Base-by-base conservation (phyloP, 176 grass and related monocot genomes). In the Raddia guianensis region DNA sequence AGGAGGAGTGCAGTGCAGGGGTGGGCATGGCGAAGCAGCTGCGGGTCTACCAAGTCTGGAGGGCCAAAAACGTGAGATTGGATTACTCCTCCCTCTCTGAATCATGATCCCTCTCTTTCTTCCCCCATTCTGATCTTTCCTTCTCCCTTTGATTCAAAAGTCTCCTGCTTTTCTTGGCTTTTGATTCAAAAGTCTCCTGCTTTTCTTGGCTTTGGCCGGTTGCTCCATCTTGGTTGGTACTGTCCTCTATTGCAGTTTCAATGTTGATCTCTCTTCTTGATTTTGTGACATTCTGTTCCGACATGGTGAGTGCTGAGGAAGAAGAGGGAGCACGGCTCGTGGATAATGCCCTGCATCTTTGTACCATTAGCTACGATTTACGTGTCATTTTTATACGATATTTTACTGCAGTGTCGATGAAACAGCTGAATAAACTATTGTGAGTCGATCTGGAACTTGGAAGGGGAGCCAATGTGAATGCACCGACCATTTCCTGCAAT, bases 41-140 rank as follows among this genome's bases (percentile, higher is more conserved):
- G 18, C 65, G 88, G 72, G 88, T 93, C 8, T 90, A 91, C 82
- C 86, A 95, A 87, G 84, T 52, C 84, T 98, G 90, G 96, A 95
- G 60, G 81, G 92, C 84, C 58, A 91, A 86, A 32, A 98, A 93
- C 91, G 94, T 85, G 79, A 52, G 81, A 62, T 80, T 49, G 0
- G 12, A 55, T 71, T 73, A 54, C 54, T 57, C 33, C 53, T 59
- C 8, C n/a, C n/a, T 59, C 56, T 5, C 37, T 40, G 37, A 40
- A 44, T 33, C 47, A 10, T 34, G 56, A 63, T 54, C 37, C 2
- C 59, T n/a, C 45, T 72, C 48, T 21, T 4, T 16, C 13, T 16
- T 13, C 33, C 16, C 66, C 32, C 19, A 65, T n/a, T n/a, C 72
- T 33, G 19, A 9, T 8, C 21, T 9, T 18, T 42, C 48, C 1